phyloP scores from a whole-genome alignment of 768 basidiomycete species.

The Termitomyces sp. region DNA sequence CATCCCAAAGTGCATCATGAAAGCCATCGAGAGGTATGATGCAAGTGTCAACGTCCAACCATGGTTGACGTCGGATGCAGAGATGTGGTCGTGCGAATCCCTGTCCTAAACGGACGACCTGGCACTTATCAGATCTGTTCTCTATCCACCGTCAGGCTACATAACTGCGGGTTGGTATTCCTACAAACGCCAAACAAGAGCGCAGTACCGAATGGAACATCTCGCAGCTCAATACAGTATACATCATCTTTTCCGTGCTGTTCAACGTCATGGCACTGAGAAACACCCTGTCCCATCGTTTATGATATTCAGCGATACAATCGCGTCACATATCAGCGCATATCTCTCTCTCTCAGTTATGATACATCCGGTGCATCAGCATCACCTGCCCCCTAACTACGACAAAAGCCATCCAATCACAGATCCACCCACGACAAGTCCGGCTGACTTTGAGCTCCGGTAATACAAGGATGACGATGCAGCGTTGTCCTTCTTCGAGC shows the following conservation, averaged over 20 bases:
- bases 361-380: conserved; percentile 1
- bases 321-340: not conserved
- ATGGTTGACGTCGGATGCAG: not conserved
- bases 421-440: not conserved
- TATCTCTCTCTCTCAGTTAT: not conserved
- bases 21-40: not conserved
- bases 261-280: not conserved
- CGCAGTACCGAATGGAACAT: not conserved
- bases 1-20: not conserved
- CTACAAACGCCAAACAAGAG: not conserved
- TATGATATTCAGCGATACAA: not conserved
- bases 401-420: conserved; percentile 5
- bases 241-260: not conserved
- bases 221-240: not conserved
- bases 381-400: not conserved
- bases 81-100: not conserved
- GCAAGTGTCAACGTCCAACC: not conserved
- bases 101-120: not conserved
- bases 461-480: not conserved
- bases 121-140: too few species aligned
- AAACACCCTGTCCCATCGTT: not conserved
- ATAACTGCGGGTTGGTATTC: not conserved
- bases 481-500: conserved; percentile 1
- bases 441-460: not conserved
- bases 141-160: too few species aligned